These are phyloP conservation scores for Ustilago trichophora DNA, from an alignment of 1,284 basidiomycete species.

Conservation along the genomic window DNA sequence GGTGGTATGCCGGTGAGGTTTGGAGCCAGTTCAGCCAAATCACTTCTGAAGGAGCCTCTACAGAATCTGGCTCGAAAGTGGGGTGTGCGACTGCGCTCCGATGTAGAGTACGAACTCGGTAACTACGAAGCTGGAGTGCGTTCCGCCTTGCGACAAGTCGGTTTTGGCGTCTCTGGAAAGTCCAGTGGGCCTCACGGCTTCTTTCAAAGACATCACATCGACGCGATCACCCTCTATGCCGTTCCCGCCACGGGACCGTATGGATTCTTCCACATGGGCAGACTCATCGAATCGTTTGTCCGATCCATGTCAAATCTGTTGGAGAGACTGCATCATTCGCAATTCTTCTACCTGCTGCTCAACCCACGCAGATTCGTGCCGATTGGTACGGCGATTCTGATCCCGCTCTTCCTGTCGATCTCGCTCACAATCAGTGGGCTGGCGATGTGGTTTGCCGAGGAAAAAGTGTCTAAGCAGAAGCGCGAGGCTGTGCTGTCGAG, in stretches of 20 bases:
- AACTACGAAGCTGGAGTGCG: slow-evolving; percentile 29
- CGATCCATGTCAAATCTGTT: slow-evolving; percentile 62
- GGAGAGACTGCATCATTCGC: slow-evolving; percentile 65
- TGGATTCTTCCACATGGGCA: slow-evolving; percentile 90
- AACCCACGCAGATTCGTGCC: slow-evolving; percentile 55
- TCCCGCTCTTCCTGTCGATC: slow-evolving; percentile 55
- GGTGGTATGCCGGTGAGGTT: slow-evolving; percentile 62
- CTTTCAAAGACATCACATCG: slow-evolving; percentile 81
- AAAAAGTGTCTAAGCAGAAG: slow-evolving; percentile 14
- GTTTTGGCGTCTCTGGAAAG: slow-evolving; percentile 19
- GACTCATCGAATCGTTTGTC: slow-evolving; percentile 53
- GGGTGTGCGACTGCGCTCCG: slow-evolving; percentile 3
- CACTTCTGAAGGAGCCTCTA: slow-evolving; percentile 9
- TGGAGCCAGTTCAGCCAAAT: background rate
- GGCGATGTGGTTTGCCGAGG: slow-evolving; percentile 28
- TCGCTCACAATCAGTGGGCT: slow-evolving; percentile 57
- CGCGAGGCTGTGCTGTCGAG: slow-evolving; percentile 12
- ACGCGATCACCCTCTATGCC: slow-evolving; percentile 89
- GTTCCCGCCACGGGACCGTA: slow-evolving; percentile 88
- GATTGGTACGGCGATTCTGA: slow-evolving; percentile 51
- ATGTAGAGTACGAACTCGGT: slow-evolving; percentile 28
- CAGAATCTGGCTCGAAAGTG: slow-evolving; percentile 6
- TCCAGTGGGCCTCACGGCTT: slow-evolving; percentile 51
- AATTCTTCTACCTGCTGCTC: slow-evolving; percentile 64
- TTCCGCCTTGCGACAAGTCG: slow-evolving; percentile 15